Conservation (phyloP, 2,329 filamentous ascomycete species). For the Delphinella strobiligena region DNA sequence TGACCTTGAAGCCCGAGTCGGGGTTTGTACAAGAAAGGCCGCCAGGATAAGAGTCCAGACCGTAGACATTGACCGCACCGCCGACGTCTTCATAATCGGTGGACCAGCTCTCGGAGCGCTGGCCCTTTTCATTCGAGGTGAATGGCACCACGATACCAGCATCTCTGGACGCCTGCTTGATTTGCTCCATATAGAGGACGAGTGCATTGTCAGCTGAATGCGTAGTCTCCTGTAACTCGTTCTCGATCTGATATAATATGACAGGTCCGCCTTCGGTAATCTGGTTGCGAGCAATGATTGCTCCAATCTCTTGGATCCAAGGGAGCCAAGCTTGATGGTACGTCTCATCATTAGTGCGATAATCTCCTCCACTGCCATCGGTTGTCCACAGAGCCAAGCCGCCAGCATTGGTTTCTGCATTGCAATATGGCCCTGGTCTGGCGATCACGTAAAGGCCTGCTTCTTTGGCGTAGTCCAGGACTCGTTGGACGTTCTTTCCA, state of each 20-base stretch:
- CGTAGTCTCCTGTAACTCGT: constrained; percentile 32
- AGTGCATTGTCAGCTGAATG: constrained; percentile 33
- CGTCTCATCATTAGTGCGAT: constrained; percentile 39
- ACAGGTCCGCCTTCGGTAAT: constrained; percentile 47
- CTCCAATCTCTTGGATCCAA: constrained; percentile 34
- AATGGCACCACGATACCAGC: constrained; percentile 48
- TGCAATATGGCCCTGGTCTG: constrained; percentile 50
- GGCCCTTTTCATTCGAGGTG: constrained; percentile 48
- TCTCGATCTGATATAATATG: constrained; percentile 47
- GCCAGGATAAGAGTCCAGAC: constrained; percentile 39
- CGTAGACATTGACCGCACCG: constrained; percentile 38
- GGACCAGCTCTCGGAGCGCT: constrained; percentile 47
- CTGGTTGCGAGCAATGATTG: constrained; percentile 40
- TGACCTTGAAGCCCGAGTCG: constrained; percentile 39
- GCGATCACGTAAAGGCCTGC: constrained; percentile 24
- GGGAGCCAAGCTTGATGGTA: constrained; percentile 40
- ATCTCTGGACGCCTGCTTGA: constrained; percentile 41
- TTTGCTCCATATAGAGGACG: constrained; percentile 42
- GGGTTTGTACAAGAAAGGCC: constrained; percentile 54
- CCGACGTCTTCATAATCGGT: constrained; percentile 45
- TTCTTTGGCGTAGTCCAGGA: constrained; percentile 42
- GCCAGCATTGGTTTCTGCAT: constrained; percentile 49
- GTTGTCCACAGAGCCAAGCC: constrained; percentile 51
- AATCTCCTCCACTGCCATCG: constrained; percentile 44
- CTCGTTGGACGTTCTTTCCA: constrained; percentile 39